Conservation (phyloP, 2,329 filamentous ascomycete species). For the Akanthomyces lecanii region DNA sequence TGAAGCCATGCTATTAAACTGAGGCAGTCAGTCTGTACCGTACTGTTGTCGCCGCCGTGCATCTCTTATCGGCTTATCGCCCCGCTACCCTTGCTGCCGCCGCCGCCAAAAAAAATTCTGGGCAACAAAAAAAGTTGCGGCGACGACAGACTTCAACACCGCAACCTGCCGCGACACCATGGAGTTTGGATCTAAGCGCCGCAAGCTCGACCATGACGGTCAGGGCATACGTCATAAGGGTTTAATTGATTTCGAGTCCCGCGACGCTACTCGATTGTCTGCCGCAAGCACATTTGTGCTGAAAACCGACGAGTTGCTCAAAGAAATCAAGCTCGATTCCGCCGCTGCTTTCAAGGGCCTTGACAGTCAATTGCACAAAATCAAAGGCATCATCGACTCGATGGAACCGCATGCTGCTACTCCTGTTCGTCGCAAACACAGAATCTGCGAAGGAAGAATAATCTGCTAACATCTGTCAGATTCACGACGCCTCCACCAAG, state of each 20-base stretch:
- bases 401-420: constrained; percentile 46
- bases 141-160: not conserved
- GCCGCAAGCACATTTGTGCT: constrained; percentile 54
- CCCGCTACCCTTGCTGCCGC: constrained; percentile 21
- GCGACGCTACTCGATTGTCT: constrained; percentile 37
- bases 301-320: constrained; percentile 56
- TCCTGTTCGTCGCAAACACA: constrained; percentile 38
- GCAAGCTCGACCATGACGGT: constrained; percentile 42
- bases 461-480: constrained; percentile 40
- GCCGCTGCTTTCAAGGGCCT: constrained; percentile 43
- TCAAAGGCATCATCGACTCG: constrained; percentile 51
- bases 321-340: constrained; percentile 52
- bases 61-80: constrained; percentile 28
- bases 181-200: constrained; percentile 46
- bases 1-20: too few relatives aligned
- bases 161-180: constrained; percentile 29
- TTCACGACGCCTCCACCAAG: constrained; percentile 62
- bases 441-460: not conserved
- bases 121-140: constrained; percentile 6
- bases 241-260: constrained; percentile 39
- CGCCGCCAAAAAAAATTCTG: constrained; percentile 13
- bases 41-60: not conserved
- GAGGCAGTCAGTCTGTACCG: not conserved
- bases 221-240: constrained; percentile 31
- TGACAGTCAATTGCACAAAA: constrained; percentile 45